Conservation (phyloP, 495 filamentous ascomycete genomes). For the Letharia columbiana region DNA sequence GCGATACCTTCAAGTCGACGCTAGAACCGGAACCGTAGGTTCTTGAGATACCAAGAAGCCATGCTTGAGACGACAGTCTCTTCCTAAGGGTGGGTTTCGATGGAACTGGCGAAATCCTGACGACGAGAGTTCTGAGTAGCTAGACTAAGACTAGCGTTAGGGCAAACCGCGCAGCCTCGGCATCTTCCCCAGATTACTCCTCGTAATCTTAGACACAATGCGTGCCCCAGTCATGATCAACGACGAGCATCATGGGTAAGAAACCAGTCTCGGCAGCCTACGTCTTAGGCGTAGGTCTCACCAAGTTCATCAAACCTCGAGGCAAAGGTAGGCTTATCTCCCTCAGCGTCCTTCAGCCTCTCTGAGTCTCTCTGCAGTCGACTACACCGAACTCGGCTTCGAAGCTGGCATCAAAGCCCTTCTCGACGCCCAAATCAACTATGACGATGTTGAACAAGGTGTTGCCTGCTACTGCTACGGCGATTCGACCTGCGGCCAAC, state of each 20-base stretch:
- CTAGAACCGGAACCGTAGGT: not conserved
- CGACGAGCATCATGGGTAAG: conserved; percentile 36
- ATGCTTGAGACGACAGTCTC: too few relatives aligned
- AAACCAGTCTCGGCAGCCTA: conserved; percentile 54
- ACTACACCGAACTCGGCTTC: conserved; percentile 84
- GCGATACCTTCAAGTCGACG: too few relatives aligned
- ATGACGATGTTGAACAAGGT: conserved; percentile 92
- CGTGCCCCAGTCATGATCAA: not conserved
- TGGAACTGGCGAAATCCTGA: too few relatives aligned
- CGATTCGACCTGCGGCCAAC: conserved; percentile 89
- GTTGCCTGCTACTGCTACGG: conserved; percentile 98
- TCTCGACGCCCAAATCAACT: conserved; percentile 89
- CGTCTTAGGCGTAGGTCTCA: conserved; percentile 95
- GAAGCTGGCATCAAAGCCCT: conserved; percentile 94
- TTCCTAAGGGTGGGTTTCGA: too few relatives aligned
- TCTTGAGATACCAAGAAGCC: too few relatives aligned
- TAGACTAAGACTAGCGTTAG: not conserved
- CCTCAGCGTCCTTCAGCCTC: conserved; percentile 26
- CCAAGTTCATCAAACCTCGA: conserved; percentile 96
- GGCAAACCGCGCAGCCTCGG: not conserved
- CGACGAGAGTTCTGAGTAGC: too few relatives aligned
- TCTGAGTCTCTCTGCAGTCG: conserved; percentile 32
- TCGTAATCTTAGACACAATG: not conserved
- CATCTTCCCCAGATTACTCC: not conserved
- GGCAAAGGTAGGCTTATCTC: conserved; percentile 50